phyloP scores from a whole-genome alignment of 371 early-diverging fungal genomes.

The Mucor lusitanicus region DNA sequence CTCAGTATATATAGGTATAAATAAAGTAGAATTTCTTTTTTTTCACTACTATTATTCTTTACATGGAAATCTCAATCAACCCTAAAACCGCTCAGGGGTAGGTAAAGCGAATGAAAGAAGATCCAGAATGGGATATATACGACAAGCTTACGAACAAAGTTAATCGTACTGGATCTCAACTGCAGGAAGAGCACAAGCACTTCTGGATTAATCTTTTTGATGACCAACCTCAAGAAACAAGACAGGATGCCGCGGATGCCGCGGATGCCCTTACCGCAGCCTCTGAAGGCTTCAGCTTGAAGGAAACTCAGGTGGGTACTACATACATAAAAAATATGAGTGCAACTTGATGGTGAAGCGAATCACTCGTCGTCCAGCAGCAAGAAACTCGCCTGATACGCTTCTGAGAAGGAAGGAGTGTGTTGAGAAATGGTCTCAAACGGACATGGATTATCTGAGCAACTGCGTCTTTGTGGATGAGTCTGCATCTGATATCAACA shows the following conservation, averaged over 20 bases:
- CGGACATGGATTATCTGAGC: conserved; percentile 15
- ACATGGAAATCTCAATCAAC: too few species aligned
- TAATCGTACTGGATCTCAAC: conserved; percentile 6
- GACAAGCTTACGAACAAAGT: conserved; percentile 2
- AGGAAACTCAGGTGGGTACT: conserved; percentile 7
- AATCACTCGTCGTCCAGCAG: background rate
- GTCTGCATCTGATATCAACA: conserved; percentile 22
- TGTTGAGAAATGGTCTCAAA: conserved; percentile 4
- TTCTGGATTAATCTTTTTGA: conserved; percentile 3
- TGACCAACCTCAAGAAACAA: conserved; percentile 7
- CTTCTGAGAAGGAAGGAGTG: conserved; percentile 3
- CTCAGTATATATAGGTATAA: too few species aligned
- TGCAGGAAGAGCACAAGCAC: conserved; percentile 15
- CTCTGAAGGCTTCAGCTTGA: conserved; percentile 12
- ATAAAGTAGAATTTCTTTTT: too few species aligned
- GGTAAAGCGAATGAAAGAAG: conserved; percentile 10
- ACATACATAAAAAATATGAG: conserved; percentile 14
- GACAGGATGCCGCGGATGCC: conserved; percentile 15
- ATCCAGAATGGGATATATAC: conserved; percentile 9
- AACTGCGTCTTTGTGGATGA: conserved; percentile 25
- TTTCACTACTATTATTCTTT: too few species aligned
- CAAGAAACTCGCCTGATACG: conserved; percentile 8
- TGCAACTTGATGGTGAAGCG: conserved; percentile 15
- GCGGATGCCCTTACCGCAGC: conserved; percentile 8
- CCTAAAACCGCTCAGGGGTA: conserved; percentile 6